Percentiles rank a stretch among this genome's conserved stretches.
These are phyloP conservation scores for Corchorus capsularis DNA, from an alignment of 345 rosid species.

Conservation along the genomic window DNA sequence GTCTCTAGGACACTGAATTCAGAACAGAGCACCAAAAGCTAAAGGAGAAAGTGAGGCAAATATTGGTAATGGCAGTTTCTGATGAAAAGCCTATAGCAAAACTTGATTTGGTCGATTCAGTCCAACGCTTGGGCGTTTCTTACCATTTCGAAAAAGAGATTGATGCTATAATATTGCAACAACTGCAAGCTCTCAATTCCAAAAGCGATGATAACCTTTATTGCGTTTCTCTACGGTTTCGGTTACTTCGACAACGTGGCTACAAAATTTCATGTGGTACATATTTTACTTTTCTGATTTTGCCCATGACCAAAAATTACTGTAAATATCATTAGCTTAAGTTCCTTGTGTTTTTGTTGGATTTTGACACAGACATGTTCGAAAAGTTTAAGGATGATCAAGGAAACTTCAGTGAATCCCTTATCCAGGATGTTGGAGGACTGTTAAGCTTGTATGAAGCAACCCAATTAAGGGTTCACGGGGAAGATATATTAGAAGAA, in stretches of 20 bases:
- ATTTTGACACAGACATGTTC: conserved; percentile 30
- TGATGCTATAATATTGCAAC: conserved; percentile 21
- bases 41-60: conserved; percentile 24
- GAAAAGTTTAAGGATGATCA: conserved; percentile 24
- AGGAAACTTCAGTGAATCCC: conserved; percentile 27
- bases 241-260: conserved; percentile 40
- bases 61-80: not conserved
- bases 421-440: conserved; percentile 15
- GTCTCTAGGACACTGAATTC: not conserved
- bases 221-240: conserved; percentile 33
- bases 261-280: conserved; percentile 32
- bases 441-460: conserved; percentile 37
- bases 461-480: conserved; percentile 22
- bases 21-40: conserved; percentile 19
- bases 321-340: no score
- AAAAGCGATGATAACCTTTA: conserved; percentile 20
- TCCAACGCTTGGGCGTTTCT: conserved; percentile 46
- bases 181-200: not conserved
- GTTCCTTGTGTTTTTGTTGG: not conserved
- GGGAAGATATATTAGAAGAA: conserved; percentile 28
- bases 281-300: no score
- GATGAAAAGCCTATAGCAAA: not conserved
- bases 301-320: no score
- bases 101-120: conserved; percentile 33
- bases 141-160: conserved; percentile 52